phyloP scores from a whole-genome alignment of 176 grass and related monocot species.

The Leersia perrieri region DNA sequence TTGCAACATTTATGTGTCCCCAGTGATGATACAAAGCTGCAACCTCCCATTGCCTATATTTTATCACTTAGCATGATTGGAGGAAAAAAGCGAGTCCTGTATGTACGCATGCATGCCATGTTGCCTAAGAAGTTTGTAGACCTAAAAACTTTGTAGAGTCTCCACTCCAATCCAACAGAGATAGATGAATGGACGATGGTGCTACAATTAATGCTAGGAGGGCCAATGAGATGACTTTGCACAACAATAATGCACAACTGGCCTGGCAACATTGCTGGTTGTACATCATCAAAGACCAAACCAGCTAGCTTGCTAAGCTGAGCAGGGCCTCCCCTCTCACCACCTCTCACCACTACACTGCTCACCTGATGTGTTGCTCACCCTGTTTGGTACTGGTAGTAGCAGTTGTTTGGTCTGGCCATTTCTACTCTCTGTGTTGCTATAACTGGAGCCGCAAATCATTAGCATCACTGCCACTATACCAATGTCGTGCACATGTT shows the following conservation, averaged over 20 bases:
- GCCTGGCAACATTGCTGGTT: background rate
- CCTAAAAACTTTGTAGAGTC: background rate
- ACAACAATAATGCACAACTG: constrained; percentile 34
- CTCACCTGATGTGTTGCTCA: constrained; percentile 41
- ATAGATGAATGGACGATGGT: background rate
- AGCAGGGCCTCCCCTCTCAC: too few species aligned
- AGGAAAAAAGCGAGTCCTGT: background rate
- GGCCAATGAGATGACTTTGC: constrained; percentile 26
- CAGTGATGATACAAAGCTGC: background rate
- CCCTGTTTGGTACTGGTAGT: background rate
- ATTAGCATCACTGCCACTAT: background rate
- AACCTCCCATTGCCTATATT: constrained; percentile 6
- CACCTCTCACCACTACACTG: background rate
- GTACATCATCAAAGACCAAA: constrained; percentile 33
- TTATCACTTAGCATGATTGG: constrained; percentile 31
- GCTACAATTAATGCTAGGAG: constrained; percentile 2
- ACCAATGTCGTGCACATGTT: background rate
- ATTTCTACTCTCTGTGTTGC: constrained; percentile 25
- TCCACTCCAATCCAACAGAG: background rate
- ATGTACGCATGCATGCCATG: constrained; percentile 16
- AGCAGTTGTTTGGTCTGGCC: constrained; percentile 1
- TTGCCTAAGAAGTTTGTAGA: constrained; percentile 17
- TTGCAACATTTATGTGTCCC: constrained; percentile 7
- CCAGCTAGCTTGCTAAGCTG: constrained; percentile 9
- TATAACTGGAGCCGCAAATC: background rate